Evolutionary conservation across 306 rosid genomes (phyloP), one percentile per base, ranked within the genome.

Genomic region (Arachis hypogaea): DNA sequence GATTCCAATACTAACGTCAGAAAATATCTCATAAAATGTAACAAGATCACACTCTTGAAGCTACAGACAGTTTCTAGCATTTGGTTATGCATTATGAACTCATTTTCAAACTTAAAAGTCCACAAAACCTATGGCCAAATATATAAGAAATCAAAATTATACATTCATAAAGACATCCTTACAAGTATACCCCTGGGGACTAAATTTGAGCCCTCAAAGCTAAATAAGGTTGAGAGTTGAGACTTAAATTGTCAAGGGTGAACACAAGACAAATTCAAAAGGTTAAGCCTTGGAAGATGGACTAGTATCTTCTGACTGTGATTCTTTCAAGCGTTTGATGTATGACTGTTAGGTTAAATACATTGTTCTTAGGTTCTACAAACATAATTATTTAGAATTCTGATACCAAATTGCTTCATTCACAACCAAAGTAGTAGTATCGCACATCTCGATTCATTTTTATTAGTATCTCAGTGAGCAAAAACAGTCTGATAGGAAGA

Each of bases 1-100:
- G 87, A 85, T 81, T 78, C 78, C 86, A 87, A 81, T 75, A 77
- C 84, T 77, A 68, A 62, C 72, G 87, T 85, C 85, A 87, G 92
- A 87, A 85, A 78, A 78, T 65, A 77, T 66, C 84, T 73, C 77
- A 78, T n/a, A 62, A 73, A 83, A 79, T 69, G 82, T 76, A 76
- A 73, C 69, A 85, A 80, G 74, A 87, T 81, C 80, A 82, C 38
- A 33, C 80, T 80, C 74, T 51, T 80, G 72, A 82, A 75, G 84
- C 66, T 75, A 87, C 70, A 84, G 73, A 71, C 77, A 72, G 63
- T 77, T 77, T 82, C 83, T 77, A 72, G 76, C 66, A 82, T 79
- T 74, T 61, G 54, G 54, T 69, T 73, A 76, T 69, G 46, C 76
- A 84, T 71, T 57, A 54, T 45, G 66, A 76, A 51, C 63, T 76